Evolutionary conservation across 2,329 filamentous ascomycete genomes (phyloP), one percentile per base, ranked within the genome.

Genomic region (Sphaerostilbella broomeana): DNA sequence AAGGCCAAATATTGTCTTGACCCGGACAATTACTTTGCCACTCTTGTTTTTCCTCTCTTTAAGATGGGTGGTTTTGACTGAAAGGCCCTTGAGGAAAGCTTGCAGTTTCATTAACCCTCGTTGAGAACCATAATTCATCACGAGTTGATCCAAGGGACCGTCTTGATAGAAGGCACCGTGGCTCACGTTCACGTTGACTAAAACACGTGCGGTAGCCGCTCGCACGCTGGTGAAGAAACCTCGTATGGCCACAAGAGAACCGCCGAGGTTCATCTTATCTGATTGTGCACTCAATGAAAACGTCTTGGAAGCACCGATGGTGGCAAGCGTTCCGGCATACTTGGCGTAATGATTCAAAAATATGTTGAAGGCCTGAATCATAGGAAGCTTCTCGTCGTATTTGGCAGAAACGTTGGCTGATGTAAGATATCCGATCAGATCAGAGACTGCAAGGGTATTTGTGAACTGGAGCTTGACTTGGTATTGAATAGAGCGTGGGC

Each of bases 31-130:
- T 1, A 52, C 45, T 36, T 59, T 52, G 6, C 56, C 55, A 4
- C 22, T 37, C 31, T 42, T 60, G 43, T 58, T 58, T 22, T 53
- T 59, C 26, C 42, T 59, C 10, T 56, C 54, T 4, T 47, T 49
- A 1, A 68, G 51, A 36, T 70, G 67, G 3, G 58, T 64, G 0
- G 61, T 64, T 27, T 54, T 54, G 5, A 71, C 47, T 4, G 56
- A 57, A 2, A 69, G 39, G 4, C 54, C 43, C 16, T 59, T 58
- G 5, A 70, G 41, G 38, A 70, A 68, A n/a, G 42, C 48, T 5
- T 59, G 54, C 9, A 66, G 44, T 10, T 28, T 41, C 22, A 11
- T 19, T 4, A 35, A 15, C 20, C 47, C 30, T 17, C 42, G 33
- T 6, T 19, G 35, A 10, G 27, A 39, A 4, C 42, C 30, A 5